Evolutionary conservation across 345 rosid genomes (phyloP).

Genomic region (Lagerstroemia speciosa): DNA sequence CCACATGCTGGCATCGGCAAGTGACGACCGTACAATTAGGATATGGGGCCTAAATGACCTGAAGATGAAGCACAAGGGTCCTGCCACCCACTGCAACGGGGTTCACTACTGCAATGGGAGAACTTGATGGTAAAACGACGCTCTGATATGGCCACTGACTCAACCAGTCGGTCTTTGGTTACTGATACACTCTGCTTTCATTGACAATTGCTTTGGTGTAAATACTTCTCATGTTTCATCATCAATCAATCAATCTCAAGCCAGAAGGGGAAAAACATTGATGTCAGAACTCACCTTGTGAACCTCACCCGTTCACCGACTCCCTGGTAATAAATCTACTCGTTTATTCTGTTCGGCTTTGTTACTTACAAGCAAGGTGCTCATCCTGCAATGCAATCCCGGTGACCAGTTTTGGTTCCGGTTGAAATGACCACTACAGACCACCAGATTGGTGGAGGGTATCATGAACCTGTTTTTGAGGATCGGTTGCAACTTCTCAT

Average conservation of each 20-base stretch:
- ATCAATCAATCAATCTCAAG: slow-evolving; percentile 13
- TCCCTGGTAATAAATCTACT: too few species aligned
- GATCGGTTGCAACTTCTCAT: too few species aligned
- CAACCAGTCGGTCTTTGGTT: not conserved
- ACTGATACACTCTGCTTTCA: slow-evolving; percentile 6
- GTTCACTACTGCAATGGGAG: slow-evolving; percentile 36
- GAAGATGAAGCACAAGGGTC: slow-evolving; percentile 18
- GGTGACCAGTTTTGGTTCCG: too few species aligned
- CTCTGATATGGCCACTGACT: not conserved
- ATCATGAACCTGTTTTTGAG: too few species aligned
- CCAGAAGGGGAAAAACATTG: slow-evolving; percentile 19
- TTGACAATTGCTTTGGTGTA: slow-evolving; percentile 37
- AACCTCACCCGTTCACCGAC: slow-evolving; percentile 12
- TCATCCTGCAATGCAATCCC: too few species aligned
- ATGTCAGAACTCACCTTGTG: slow-evolving; percentile 21
- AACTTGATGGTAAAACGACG: slow-evolving; percentile 12
- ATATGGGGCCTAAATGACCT: slow-evolving; percentile 48
- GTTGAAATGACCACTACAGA: too few species aligned
- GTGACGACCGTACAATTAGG: slow-evolving; percentile 48
- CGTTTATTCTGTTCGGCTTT: too few species aligned
- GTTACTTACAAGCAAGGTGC: too few species aligned
- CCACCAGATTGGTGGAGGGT: too few species aligned
- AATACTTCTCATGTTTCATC: slow-evolving; percentile 23
- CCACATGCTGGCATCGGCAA: slow-evolving; percentile 42
- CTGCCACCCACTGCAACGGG: slow-evolving; percentile 26